Evolutionary conservation across 2,329 filamentous ascomycete genomes (phyloP), one percentile per base, ranked within the genome.

Genomic region (Hypoxylon sp.): DNA sequence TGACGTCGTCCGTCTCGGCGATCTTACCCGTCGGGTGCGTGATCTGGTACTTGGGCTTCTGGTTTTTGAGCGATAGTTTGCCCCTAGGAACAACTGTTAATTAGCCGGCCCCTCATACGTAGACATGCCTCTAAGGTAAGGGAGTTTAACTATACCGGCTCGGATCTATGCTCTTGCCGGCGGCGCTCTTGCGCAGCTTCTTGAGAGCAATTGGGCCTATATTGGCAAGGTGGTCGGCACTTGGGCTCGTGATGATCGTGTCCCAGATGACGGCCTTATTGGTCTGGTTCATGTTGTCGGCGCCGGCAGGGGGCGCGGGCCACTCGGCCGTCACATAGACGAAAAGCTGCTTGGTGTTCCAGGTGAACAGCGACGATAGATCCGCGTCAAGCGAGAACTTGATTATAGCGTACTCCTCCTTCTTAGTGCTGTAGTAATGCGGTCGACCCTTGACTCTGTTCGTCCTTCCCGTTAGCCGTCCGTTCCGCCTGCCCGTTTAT

Each of bases 311-410:
- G 73, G 71, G 27, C 45, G 75, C 73, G 25, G 84, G 82, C 88
- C 88, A 91, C 73, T 89, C 90, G 58, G 95, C 95, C 59, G 93
- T 95, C 63, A 99, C 90, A 83, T 97, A 99, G 78, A 97, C 90
- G 81, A 98, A 99, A 75, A 99, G 83, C 81, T 98, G 93, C 81
- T 99, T 99, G 19, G 96, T 99, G 85, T 99, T 99, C 96, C 95
- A 99, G 76, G 92, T 97, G 87, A 98, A 98, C 73, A 99, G 92
- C 45, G 91, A 91, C 65, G 89, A 91, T 65, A 99, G 87, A 81
- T 99, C 95, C 56, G 94, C 91, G 75, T 97, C 91, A 64, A 99
- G 87, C 75, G 94, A 92, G 85, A 99, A 99, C 78, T 90, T 91
- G 77, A 99, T 91, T 77, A 96, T 89, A 73, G 95, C 96, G 79